Conservation (phyloP, 768 basidiomycete genomes). For the Suillus subluteus region DNA sequence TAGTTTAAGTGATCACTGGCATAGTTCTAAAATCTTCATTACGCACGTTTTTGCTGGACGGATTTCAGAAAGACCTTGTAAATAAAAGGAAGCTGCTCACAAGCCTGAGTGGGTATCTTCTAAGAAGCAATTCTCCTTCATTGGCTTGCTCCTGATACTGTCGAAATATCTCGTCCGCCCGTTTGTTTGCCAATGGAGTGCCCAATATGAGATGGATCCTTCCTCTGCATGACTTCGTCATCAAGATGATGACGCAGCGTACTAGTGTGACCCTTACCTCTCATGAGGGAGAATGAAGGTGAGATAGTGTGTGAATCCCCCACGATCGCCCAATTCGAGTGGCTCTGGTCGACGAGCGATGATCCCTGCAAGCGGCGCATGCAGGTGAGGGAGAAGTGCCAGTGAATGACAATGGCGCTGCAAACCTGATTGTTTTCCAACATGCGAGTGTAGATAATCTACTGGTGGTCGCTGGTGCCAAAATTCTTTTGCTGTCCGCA, state of each 20-base stretch:
- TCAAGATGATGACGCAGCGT: neutral
- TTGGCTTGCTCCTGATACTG: conserved; percentile 70
- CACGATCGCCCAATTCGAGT: conserved; percentile 23
- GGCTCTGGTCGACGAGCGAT: conserved; percentile 19
- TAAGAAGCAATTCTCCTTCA: conserved; percentile 58
- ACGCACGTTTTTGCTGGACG: conserved; percentile 69
- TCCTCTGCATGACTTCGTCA: conserved; percentile 44
- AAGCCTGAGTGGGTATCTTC: conserved; percentile 70
- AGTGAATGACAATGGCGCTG: neutral
- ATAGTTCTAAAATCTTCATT: neutral
- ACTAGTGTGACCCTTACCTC: conserved; percentile 37
- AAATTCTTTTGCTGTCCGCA: conserved; percentile 40
- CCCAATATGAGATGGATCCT: conserved; percentile 59
- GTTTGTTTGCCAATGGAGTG: conserved; percentile 38
- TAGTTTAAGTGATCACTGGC: conserved; percentile 8
- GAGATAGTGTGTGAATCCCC: conserved; percentile 37
- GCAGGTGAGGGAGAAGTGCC: neutral
- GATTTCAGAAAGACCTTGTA: conserved; percentile 16
- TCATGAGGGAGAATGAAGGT: conserved; percentile 54
- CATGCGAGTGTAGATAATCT: conserved; percentile 31
- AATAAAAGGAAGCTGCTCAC: conserved; percentile 43
- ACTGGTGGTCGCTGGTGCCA: conserved; percentile 35
- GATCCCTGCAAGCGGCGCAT: conserved; percentile 22
- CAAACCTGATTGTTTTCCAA: conserved; percentile 35
- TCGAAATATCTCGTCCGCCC: conserved; percentile 60